Base-by-base conservation (phyloP, 495 filamentous ascomycete species). In the Podospora anserina region DNA sequence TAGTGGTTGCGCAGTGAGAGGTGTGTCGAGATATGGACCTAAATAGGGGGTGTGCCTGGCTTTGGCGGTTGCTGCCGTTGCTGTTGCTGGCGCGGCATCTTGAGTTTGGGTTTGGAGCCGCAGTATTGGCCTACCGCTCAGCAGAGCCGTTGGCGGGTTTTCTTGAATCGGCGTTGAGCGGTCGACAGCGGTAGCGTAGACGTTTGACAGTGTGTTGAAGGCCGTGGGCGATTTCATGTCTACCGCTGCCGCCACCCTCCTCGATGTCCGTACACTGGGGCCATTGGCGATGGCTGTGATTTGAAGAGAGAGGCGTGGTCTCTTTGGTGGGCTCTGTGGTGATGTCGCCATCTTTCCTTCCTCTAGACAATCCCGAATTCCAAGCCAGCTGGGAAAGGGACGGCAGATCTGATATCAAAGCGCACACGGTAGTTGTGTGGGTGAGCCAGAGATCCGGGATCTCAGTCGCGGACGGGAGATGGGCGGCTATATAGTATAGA, bases 151-250 rank as follows among this genome's bases (percentile, higher is more conserved):
- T 54, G 81, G 66, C 49, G 80, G 77, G 18, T 77, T 80, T 57
- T 76, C 77, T 61, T 79, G 76, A n/a, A 75, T 72, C 16, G 87
- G 86, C 6, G 88, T 86, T 44, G 90, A 88, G 61, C 86, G 83
- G 61, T 90, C 87, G 18, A 87, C 88, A n/a, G 85, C 80, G 39
- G 85, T 85, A 32, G 90, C 88, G 75, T 93, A 92, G 66, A 88
- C 87, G 76, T 96, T 95, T 39, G 87, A 88, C 71, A 92, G 89
- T 49, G 92, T 96, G 76, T 94, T 96, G 76, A 91, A 90, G 26
- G 88, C 80, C 4, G 92, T 95, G 5, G 92, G 91, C 7, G 91
- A 93, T 34, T 86, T 86, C 19, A 90, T 82, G 55, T 90, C 84
- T 2, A 88, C 76, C 60, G 75, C 74, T 18, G 78, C 70, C 53